A percentile compares a stretch with the other conserved stretches of the same genome.
phyloP scores from a whole-genome alignment of 2,329 filamentous ascomycete species.

The Fusarium incarnatum region DNA sequence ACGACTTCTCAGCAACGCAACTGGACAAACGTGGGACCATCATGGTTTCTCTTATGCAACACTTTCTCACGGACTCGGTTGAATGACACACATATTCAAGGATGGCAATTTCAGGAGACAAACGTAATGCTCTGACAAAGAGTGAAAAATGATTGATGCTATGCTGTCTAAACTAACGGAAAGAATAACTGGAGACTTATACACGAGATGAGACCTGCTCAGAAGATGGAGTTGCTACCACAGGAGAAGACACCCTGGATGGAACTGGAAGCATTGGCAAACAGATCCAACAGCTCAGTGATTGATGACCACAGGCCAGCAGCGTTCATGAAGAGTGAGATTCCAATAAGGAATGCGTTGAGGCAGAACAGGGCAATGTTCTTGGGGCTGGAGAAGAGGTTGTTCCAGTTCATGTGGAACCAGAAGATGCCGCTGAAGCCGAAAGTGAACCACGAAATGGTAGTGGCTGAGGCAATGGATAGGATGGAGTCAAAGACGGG shows the following conservation, averaged over 20 bases:
- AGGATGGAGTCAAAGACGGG: slow-evolving; percentile 55
- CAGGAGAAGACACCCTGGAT: slow-evolving; percentile 51
- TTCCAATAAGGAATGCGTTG: slow-evolving; percentile 49
- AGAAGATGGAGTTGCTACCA: slow-evolving; percentile 52
- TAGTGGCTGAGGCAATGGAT: slow-evolving; percentile 52
- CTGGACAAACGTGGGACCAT: slow-evolving; percentile 41
- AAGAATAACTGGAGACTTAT: slow-evolving; percentile 29
- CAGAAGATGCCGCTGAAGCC: slow-evolving; percentile 52
- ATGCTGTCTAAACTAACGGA: slow-evolving; percentile 29
- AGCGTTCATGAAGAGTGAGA: slow-evolving; percentile 52
- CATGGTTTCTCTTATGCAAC: slow-evolving; percentile 48
- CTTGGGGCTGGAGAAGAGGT: slow-evolving; percentile 45
- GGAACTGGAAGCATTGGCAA: slow-evolving; percentile 43
- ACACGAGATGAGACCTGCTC: slow-evolving; percentile 25
- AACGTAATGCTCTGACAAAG: slow-evolving; percentile 35
- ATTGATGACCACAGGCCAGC: slow-evolving; percentile 53
- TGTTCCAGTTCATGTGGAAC: slow-evolving; percentile 53
- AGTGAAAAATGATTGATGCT: slow-evolving; percentile 25
- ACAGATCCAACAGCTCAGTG: slow-evolving; percentile 49
- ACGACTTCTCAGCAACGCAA: slow-evolving; percentile 21
- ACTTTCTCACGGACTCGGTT: slow-evolving; percentile 32
- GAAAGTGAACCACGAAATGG: slow-evolving; percentile 54
- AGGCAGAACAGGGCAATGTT: slow-evolving; percentile 47
- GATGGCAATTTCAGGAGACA: slow-evolving; percentile 14
- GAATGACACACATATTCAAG: slow-evolving; percentile 44